Conservation (phyloP, 495 filamentous ascomycete genomes). For the Penicillium alfredii region DNA sequence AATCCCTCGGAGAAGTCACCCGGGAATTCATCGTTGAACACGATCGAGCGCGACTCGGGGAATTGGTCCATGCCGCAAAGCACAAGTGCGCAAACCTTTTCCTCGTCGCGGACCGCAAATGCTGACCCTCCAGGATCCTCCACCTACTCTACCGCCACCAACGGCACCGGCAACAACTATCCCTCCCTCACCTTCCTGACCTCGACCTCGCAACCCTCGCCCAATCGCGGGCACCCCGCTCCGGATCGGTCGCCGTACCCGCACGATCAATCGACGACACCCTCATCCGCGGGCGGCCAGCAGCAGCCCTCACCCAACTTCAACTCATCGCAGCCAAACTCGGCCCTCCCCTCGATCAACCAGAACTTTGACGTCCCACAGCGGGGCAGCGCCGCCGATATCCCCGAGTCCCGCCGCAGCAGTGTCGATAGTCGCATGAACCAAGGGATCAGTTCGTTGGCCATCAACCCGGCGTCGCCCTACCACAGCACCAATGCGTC, state of each 20-base stretch:
- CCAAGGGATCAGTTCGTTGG: slow-evolving; percentile 61
- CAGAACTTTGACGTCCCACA: slow-evolving; percentile 46
- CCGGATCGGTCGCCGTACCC: slow-evolving; percentile 43
- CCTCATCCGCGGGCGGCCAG: slow-evolving; percentile 42
- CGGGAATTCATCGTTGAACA: slow-evolving; percentile 42
- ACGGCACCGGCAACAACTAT: slow-evolving; percentile 44
- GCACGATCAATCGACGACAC: slow-evolving; percentile 37
- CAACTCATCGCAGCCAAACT: slow-evolving; percentile 31
- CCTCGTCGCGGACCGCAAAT: slow-evolving; percentile 10
- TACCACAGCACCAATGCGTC: slow-evolving; percentile 74
- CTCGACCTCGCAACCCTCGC: slow-evolving; percentile 46
- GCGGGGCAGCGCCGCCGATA: slow-evolving; percentile 41
- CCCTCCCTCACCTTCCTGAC: slow-evolving; percentile 44
- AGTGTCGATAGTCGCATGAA: slow-evolving; percentile 75
- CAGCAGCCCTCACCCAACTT: slow-evolving; percentile 42
- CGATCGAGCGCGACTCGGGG: slow-evolving; percentile 45
- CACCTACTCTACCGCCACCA: slow-evolving; percentile 47
- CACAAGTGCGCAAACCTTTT: slow-evolving; percentile 34
- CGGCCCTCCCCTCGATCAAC: slow-evolving; percentile 46
- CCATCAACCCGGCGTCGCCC: slow-evolving; percentile 59
- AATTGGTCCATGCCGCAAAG: slow-evolving; percentile 50
- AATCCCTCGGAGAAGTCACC: slow-evolving; percentile 39
- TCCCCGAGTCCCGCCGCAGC: slow-evolving; percentile 59
- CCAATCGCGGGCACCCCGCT: slow-evolving; percentile 38
- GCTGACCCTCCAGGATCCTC: slow-evolving; percentile 45